Conservation (phyloP, 2,329 filamentous ascomycete genomes). For the Stromatinia cepivora region DNA sequence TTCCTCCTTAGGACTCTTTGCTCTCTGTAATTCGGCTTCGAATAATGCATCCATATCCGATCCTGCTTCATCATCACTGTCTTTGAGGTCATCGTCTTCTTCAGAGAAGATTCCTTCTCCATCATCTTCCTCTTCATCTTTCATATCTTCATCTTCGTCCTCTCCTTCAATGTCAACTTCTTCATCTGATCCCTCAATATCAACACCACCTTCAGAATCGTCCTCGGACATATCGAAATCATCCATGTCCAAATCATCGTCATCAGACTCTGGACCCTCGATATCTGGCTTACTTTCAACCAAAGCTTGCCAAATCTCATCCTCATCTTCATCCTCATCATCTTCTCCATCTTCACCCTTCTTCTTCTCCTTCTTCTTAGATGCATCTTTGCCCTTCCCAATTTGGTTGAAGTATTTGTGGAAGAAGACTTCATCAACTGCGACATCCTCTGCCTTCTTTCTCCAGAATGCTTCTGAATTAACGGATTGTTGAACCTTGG, state of each 20-base stretch:
- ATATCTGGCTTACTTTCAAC: conserved; percentile 78
- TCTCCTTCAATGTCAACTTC: conserved; percentile 38
- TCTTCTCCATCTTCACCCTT: conserved; percentile 46
- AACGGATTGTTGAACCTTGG: conserved; percentile 61
- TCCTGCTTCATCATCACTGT: conserved; percentile 53
- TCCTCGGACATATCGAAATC: conserved; percentile 56
- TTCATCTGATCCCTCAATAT: conserved; percentile 47
- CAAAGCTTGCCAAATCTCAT: conserved; percentile 90
- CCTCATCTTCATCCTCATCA: conserved; percentile 60
- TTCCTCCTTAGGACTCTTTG: conserved; percentile 44
- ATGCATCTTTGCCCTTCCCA: conserved; percentile 60
- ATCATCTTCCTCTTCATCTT: conserved; percentile 31
- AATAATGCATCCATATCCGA: conserved; percentile 50
- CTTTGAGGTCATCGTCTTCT: conserved; percentile 41
- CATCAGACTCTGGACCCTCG: conserved; percentile 61
- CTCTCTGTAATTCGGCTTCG: conserved; percentile 40
- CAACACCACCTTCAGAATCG: conserved; percentile 49
- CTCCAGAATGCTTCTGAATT: conserved; percentile 92
- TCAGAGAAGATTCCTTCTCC: conserved; percentile 40
- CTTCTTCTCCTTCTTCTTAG: conserved; percentile 57
- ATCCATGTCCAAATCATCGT: conserved; percentile 50
- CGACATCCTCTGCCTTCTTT: conserved; percentile 83
- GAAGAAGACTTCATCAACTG: conserved; percentile 95
- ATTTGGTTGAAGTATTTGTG: conserved; percentile 89
- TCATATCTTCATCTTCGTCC: conserved; percentile 31